These are phyloP conservation scores for Phytophthora crassamura DNA, from an alignment of 352 stramenopile species.

Conservation along the genomic window DNA sequence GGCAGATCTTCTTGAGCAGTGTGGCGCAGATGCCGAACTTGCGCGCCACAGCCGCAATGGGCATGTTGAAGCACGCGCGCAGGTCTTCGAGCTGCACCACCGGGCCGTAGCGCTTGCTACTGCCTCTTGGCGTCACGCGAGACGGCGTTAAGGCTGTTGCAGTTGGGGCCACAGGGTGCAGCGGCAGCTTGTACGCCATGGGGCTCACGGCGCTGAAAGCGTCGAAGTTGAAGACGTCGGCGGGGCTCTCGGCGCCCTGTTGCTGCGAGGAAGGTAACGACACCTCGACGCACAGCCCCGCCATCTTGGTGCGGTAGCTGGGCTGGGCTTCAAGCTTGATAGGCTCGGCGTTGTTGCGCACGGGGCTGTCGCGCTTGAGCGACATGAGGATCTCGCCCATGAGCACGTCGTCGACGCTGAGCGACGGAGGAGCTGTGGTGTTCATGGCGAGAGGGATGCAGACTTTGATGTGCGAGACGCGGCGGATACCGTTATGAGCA, in stretches of 20 bases:
- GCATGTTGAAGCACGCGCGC: conserved; percentile 86
- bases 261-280: conserved; percentile 12
- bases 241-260: conserved; percentile 23
- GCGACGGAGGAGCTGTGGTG: conserved; percentile 1
- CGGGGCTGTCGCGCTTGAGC: conserved; percentile 52
- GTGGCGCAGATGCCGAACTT: conserved; percentile 90
- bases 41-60: conserved; percentile 77
- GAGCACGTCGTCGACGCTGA: conserved; percentile 72
- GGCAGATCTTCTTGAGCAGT: conserved; percentile 87
- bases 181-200: conserved; percentile 47
- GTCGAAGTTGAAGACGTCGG: conserved; percentile 45
- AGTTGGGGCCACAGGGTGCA: conserved; percentile 6
- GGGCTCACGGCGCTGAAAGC: conserved; percentile 54
- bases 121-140: conserved; percentile 22
- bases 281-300: conserved; percentile 53
- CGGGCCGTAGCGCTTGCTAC: conserved; percentile 65
- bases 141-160: not conserved
- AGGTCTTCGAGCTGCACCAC: conserved; percentile 82
- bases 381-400: conserved; percentile 86
- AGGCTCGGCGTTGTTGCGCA: not conserved
- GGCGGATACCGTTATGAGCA: conserved; percentile 37
- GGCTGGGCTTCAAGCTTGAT: conserved; percentile 17
- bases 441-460: conserved; percentile 14
- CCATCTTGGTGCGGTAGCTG: conserved; percentile 57
- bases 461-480: conserved; percentile 7